phyloP scores from a whole-genome alignment of 192 early-diverging fungal species.

The Entomortierella lignicola region DNA sequence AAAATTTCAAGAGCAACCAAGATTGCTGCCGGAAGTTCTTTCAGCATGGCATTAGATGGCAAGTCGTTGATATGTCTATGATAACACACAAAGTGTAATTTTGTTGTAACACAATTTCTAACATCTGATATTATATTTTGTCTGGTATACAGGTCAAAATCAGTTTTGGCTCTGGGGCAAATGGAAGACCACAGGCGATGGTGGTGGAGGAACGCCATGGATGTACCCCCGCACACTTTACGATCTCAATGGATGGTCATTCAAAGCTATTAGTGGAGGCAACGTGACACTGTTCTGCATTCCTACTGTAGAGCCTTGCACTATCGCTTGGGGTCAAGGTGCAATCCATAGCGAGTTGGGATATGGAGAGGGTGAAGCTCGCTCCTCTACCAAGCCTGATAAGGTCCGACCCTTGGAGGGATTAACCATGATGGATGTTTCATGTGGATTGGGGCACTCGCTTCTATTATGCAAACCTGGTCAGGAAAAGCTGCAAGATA shows the following conservation, averaged over 20 bases:
- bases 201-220: conserved; percentile 64
- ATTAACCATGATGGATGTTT: conserved; percentile 41
- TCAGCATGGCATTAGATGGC: conserved; percentile 62
- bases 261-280: conserved; percentile 54
- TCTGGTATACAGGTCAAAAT: conserved; percentile 21
- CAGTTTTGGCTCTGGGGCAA: conserved; percentile 65
- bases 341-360: conserved; percentile 57
- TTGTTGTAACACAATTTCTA: neutral
- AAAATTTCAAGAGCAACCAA: conserved; percentile 37
- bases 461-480: conserved; percentile 57
- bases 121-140: too few species aligned
- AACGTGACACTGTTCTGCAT: conserved; percentile 55
- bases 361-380: conserved; percentile 56
- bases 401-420: conserved; percentile 59
- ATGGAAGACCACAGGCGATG: conserved; percentile 64
- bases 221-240: conserved; percentile 60
- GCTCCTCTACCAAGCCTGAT: conserved; percentile 58
- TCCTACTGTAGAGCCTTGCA: conserved; percentile 38
- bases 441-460: conserved; percentile 57
- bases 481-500: conserved; percentile 55
- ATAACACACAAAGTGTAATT: neutral
- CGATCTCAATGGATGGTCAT: conserved; percentile 62
- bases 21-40: conserved; percentile 60
- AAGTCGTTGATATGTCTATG: neutral
- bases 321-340: conserved; percentile 62